Evolutionary conservation across 106 monocot genomes (phyloP).

Genomic region (Xerophyta viscosa): DNA sequence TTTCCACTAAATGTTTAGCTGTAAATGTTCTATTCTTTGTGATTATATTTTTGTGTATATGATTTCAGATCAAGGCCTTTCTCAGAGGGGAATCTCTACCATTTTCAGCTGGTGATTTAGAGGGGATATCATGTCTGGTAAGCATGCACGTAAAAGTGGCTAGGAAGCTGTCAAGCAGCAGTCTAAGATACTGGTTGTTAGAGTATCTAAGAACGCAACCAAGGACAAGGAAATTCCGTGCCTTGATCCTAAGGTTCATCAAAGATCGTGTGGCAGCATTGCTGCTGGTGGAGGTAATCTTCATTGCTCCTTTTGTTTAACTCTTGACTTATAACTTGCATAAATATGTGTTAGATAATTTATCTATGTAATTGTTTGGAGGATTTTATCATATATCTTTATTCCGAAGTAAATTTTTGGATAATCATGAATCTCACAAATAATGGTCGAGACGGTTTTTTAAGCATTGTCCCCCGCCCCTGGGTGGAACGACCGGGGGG

Average conservation of each 20-base stretch:
- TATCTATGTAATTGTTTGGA: too few relatives aligned
- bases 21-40: too few relatives aligned
- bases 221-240: slow-evolving; percentile 49
- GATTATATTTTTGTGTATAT: background rate
- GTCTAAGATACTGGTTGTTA: slow-evolving; percentile 81
- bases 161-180: slow-evolving; percentile 60
- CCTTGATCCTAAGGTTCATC: slow-evolving; percentile 77
- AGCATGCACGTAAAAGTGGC: slow-evolving; percentile 67
- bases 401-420: too few relatives aligned
- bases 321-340: too few relatives aligned
- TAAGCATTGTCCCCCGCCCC: too few relatives aligned
- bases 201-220: slow-evolving; percentile 87
- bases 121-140: slow-evolving; percentile 55
- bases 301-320: background rate
- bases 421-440: too few relatives aligned
- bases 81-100: slow-evolving; percentile 68
- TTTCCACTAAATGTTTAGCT: too few relatives aligned
- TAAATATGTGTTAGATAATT: too few relatives aligned
- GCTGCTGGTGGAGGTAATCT: slow-evolving; percentile 73
- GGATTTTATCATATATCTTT: too few relatives aligned
- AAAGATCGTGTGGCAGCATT: slow-evolving; percentile 69
- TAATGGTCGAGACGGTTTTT: too few relatives aligned
- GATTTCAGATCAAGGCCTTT: slow-evolving; percentile 82
- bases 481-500: too few relatives aligned
- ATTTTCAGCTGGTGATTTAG: slow-evolving; percentile 77